Evolutionary conservation across 2,329 filamentous ascomycete genomes (phyloP).

Genomic region (Elsinoe batatas): DNA sequence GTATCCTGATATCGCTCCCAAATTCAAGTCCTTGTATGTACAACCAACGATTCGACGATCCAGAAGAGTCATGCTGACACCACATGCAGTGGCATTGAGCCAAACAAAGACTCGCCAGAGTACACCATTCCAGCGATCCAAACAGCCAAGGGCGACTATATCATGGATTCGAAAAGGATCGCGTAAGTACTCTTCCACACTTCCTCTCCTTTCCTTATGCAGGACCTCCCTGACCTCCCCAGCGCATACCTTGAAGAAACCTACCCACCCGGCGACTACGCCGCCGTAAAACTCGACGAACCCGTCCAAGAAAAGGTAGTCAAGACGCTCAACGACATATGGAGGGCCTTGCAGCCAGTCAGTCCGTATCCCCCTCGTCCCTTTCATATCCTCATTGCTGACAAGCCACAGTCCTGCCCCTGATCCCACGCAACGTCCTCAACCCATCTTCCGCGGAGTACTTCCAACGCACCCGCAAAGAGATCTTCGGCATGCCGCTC

Average conservation of each 20-base stretch:
- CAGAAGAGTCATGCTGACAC: not conserved
- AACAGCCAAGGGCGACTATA: constrained; percentile 46
- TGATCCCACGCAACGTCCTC: constrained; percentile 44
- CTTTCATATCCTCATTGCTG: not conserved
- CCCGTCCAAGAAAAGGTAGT: constrained; percentile 34
- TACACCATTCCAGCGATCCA: constrained; percentile 50
- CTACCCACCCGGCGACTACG: constrained; percentile 18
- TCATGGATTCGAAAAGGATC: constrained; percentile 57
- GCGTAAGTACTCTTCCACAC: too few relatives aligned
- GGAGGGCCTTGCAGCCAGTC: not conserved
- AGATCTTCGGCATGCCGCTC: constrained; percentile 44
- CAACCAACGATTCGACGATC: not conserved
- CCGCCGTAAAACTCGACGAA: constrained; percentile 13
- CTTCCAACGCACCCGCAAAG: constrained; percentile 45
- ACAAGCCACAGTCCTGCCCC: constrained; percentile 34
- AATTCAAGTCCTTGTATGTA: constrained; percentile 39
- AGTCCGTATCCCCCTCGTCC: not conserved
- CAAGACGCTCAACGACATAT: constrained; percentile 26
- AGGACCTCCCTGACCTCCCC: constrained; percentile 41
- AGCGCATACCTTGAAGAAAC: constrained; percentile 49
- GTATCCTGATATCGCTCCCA: constrained; percentile 54
- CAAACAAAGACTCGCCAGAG: constrained; percentile 15
- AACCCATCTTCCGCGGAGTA: constrained; percentile 43
- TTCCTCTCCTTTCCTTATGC: not conserved
- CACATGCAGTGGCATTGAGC: constrained; percentile 29